phyloP scores from a whole-genome alignment of 441 rosid species.

The Breynia disticha region DNA sequence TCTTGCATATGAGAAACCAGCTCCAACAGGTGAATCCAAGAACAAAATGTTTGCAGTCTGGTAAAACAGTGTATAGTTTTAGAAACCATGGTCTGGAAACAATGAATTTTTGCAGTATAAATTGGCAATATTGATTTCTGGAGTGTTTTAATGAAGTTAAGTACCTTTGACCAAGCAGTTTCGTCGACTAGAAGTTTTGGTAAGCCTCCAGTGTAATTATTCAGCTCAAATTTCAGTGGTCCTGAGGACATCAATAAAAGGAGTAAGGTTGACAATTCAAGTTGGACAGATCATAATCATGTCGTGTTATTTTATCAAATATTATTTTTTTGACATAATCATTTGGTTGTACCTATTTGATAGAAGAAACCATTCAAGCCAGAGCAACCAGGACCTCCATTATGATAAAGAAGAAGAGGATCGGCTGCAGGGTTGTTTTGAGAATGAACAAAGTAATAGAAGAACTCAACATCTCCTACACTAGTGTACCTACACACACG shows the following conservation, averaged over 20 bases:
- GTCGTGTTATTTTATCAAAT: background rate
- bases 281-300: background rate
- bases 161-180: constrained; percentile 7
- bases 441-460: constrained; percentile 7
- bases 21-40: background rate
- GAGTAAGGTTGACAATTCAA: too few species aligned
- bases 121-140: too few species aligned
- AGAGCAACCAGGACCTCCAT: constrained; percentile 17
- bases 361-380: background rate
- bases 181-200: background rate
- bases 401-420: constrained; percentile 17
- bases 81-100: too few species aligned
- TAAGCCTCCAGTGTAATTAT: background rate
- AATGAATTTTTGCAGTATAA: too few species aligned
- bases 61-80: background rate
- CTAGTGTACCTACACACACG: constrained; percentile 40
- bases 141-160: background rate
- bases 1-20: background rate
- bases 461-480: constrained; percentile 22
- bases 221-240: background rate
- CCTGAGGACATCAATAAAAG: constrained; percentile 2
- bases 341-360: constrained; percentile 8
- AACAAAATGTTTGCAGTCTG: background rate
- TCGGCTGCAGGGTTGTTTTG: constrained; percentile 8
- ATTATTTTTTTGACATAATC: background rate